Evolutionary conservation across 306 rosid species (phyloP).

Genomic region (Lathyrus tuberosus): DNA sequence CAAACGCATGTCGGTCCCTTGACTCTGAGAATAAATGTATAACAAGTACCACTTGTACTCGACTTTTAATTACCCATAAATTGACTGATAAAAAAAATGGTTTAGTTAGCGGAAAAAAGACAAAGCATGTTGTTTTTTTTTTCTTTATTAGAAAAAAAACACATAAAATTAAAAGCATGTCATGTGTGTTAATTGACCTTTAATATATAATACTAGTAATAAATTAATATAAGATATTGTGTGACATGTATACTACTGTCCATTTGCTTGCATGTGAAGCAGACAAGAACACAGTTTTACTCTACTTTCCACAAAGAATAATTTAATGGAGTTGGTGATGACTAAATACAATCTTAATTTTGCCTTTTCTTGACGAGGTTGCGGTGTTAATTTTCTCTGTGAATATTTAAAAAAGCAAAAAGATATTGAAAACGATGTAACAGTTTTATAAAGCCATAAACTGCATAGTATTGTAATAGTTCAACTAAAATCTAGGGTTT

Average conservation of each 20-base stretch:
- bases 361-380: background rate
- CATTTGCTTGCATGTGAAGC: conserved; percentile 34
- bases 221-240: background rate
- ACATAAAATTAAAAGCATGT: conserved; percentile 7
- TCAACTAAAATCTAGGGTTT: background rate
- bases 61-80: background rate
- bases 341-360: background rate
- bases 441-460: background rate
- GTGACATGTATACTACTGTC: background rate
- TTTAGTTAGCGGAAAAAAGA: background rate
- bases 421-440: background rate
- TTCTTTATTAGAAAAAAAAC: background rate
- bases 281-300: conserved; percentile 18
- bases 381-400: background rate
- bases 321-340: conserved; percentile 27
- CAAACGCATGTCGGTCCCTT: conserved; percentile 5
- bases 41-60: background rate
- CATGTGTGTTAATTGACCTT: conserved; percentile 31
- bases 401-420: background rate
- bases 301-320: background rate
- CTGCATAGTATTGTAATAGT: background rate
- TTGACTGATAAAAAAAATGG: background rate
- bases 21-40: background rate
- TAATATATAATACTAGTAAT: background rate
- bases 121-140: conserved; percentile 35